Conservation (phyloP, 441 rosid species). For the Hypseocharis bilobata region DNA sequence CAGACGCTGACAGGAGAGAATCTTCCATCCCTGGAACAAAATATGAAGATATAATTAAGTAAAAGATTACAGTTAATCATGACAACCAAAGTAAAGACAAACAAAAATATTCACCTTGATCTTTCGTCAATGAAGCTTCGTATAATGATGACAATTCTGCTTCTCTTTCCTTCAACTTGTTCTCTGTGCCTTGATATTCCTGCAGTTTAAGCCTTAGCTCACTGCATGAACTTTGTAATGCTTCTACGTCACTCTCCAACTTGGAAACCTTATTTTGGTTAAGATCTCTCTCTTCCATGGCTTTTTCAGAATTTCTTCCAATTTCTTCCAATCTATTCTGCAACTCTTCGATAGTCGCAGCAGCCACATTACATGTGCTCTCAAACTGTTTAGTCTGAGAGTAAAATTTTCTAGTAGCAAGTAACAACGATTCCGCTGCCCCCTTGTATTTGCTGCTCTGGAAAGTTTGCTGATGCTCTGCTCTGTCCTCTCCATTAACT, state of each 20-base stretch:
- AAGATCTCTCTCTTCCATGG: slow-evolving; percentile 46
- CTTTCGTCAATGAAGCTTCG: slow-evolving; percentile 28
- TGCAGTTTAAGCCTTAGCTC: slow-evolving; percentile 41
- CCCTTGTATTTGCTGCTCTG: slow-evolving; percentile 29
- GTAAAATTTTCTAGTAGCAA: slow-evolving; percentile 38
- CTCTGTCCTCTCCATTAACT: slow-evolving; percentile 29
- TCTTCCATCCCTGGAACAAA: slow-evolving; percentile 46
- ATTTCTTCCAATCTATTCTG: slow-evolving; percentile 45
- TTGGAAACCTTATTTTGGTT: slow-evolving; percentile 41
- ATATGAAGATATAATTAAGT: slow-evolving; percentile 13
- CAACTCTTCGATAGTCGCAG: slow-evolving; percentile 44
- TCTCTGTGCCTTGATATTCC: slow-evolving; percentile 37
- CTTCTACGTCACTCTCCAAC: slow-evolving; percentile 48
- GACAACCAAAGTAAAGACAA: slow-evolving; percentile 15
- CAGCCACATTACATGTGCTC: slow-evolving; percentile 45
- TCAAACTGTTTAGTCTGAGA: slow-evolving; percentile 39
- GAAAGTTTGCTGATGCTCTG: slow-evolving; percentile 27
- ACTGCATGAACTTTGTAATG: slow-evolving; percentile 38
- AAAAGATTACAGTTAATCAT: slow-evolving; percentile 6
- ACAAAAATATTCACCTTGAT: slow-evolving; percentile 33
- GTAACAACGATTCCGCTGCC: slow-evolving; percentile 40
- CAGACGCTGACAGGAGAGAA: slow-evolving; percentile 40
- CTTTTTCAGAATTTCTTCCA: slow-evolving; percentile 30
- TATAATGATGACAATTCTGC: slow-evolving; percentile 38
- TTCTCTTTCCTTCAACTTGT: slow-evolving; percentile 53